Evolutionary conservation across 495 filamentous ascomycete genomes (phyloP), one percentile per base, ranked within the genome.

Genomic region (Neurospora sp.): DNA sequence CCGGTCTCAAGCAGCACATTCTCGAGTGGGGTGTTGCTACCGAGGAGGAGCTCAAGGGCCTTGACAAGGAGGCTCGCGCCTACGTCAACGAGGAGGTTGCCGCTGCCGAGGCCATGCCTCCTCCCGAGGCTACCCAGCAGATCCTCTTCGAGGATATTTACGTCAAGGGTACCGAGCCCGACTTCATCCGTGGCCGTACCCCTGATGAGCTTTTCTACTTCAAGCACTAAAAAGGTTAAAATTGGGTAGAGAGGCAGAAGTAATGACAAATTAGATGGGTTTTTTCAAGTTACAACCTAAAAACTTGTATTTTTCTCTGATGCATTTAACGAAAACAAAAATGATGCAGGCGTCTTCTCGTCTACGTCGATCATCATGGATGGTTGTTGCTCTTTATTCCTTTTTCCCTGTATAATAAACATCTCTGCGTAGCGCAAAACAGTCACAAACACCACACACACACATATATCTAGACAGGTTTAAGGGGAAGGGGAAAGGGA

Each of bases 101-200:
- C 73, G 87, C 89, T 80, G 96, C 96, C 39, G 96, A 98, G 89
- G 84, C 87, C 77, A 97, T 97, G 92, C 79, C 89, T 45, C 82
- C 85, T 54, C 96, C 96, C 40, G 94, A 97, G 9, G 80, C 88
- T 72, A 94, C 86, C 72, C 81, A 88, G 28, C 88, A 94, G 82
- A 94, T 92, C 74, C 86, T 99, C 76, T 99, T 88, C 82, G 95
- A 98, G 91, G 96, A 98, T 82, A 96, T 98, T 82, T 99, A 98
- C 84, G 96, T 97, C 76, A 85, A 88, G 74, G 96, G 96, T 66
- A 90, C 88, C 77, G 96, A 99, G 88, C 96, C 96, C 71, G 84
- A 88, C 78, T 98, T 92, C 85, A 88, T 98, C 88, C 89, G 94
- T 76, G 96, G 96, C 73, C 88, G 96, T 74, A 94, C 90, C 70